These are phyloP conservation scores for Spergularia marina DNA, from an alignment of 148 eudicot genomes.

Conservation along the genomic window DNA sequence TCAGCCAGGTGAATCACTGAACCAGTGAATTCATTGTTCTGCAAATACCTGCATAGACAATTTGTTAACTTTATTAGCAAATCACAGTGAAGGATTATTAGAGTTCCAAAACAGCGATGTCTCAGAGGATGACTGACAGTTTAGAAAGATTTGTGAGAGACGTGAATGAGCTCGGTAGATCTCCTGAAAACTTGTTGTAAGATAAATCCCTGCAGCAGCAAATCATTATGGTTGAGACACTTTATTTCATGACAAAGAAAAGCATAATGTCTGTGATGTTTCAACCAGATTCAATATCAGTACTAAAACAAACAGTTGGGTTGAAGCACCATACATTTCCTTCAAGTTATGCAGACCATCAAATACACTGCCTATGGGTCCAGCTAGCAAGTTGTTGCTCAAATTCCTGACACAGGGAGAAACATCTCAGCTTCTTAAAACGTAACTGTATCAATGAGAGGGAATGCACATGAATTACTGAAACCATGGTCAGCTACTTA, in stretches of 20 bases:
- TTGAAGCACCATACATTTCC: slow-evolving; percentile 59
- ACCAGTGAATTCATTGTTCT: slow-evolving; percentile 72
- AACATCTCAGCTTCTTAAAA: slow-evolving; percentile 11
- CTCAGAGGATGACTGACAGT: slow-evolving; percentile 47
- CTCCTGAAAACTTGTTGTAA: slow-evolving; percentile 72
- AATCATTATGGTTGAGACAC: background rate
- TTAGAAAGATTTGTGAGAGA: slow-evolving; percentile 54
- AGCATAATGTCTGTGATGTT: background rate
- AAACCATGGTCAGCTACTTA: slow-evolving; percentile 37
- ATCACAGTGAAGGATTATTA: background rate
- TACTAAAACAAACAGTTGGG: background rate
- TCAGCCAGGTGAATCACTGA: slow-evolving; percentile 72
- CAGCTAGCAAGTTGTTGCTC: slow-evolving; percentile 73
- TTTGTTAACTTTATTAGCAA: background rate
- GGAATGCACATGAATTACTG: background rate
- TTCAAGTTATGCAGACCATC: slow-evolving; percentile 52
- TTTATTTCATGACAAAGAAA: background rate
- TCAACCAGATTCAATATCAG: background rate
- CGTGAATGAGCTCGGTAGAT: slow-evolving; percentile 73
- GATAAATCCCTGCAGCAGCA: slow-evolving; percentile 75
- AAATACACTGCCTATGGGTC: slow-evolving; percentile 73
- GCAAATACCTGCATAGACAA: slow-evolving; percentile 56
- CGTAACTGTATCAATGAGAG: background rate
- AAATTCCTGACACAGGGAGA: slow-evolving; percentile 57
- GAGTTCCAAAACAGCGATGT: background rate